A percentile compares a stretch with the other conserved stretches of the same genome.
Conservation (phyloP, 805 yeast genomes). For the Zygosaccharomyces pseudorouxii region DNA sequence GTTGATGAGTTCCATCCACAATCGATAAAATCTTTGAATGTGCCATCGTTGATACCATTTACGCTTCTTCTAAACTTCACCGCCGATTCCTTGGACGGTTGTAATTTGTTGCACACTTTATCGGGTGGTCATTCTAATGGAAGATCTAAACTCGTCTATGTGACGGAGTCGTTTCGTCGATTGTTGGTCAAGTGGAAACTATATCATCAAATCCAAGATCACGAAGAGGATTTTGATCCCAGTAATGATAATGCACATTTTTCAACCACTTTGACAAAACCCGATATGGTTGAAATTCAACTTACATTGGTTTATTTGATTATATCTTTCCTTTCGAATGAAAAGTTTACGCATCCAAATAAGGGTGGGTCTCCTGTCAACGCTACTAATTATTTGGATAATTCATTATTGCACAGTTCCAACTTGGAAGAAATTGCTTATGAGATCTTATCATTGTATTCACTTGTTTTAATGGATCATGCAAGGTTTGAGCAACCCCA, state of each 20-base stretch:
- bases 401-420: neutral
- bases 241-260: neutral
- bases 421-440: constrained; percentile 23
- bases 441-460: constrained; percentile 31
- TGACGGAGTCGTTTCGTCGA: constrained; percentile 24
- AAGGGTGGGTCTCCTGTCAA: neutral
- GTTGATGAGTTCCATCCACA: constrained; percentile 29
- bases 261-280: constrained; percentile 15
- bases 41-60: constrained; percentile 25
- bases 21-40: constrained; percentile 14
- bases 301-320: constrained; percentile 28
- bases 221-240: constrained; percentile 15
- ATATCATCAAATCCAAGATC: constrained; percentile 26
- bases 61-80: constrained; percentile 19
- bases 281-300: constrained; percentile 29
- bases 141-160: constrained; percentile 15
- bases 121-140: constrained; percentile 11
- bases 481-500: constrained; percentile 19
- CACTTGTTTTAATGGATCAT: constrained; percentile 23
- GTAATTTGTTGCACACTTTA: constrained; percentile 20
- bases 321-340: constrained; percentile 13
- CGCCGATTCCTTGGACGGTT: constrained; percentile 23
- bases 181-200: constrained; percentile 22
- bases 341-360: constrained; percentile 1
- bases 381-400: neutral